phyloP scores from a whole-genome alignment of 2,329 filamentous ascomycete genomes.

The Aspergillus tanneri region DNA sequence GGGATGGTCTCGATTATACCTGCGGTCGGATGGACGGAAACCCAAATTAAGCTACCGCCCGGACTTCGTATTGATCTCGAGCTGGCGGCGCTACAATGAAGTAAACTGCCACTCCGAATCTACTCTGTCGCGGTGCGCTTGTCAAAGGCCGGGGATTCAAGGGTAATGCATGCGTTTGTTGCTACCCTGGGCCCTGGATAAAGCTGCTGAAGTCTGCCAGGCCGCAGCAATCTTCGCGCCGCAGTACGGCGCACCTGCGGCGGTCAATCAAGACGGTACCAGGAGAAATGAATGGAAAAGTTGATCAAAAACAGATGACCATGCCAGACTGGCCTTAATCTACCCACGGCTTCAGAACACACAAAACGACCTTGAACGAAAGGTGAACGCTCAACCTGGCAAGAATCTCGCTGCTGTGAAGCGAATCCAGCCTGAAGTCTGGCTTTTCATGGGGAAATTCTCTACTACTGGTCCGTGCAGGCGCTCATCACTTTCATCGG shows the following conservation, averaged over 20 bases:
- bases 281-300: conserved; percentile 26
- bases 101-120: background rate
- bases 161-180: conserved; percentile 23
- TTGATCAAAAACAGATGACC: conserved; percentile 19
- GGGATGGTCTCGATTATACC: conserved; percentile 27
- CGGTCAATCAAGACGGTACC: conserved; percentile 25
- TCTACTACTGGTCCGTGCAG: conserved; percentile 32
- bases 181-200: background rate
- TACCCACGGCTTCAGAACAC: background rate
- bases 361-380: conserved; percentile 7
- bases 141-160: conserved; percentile 1
- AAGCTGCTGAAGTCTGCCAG: conserved; percentile 8
- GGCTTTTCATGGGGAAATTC: conserved; percentile 42
- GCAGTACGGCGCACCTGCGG: conserved; percentile 35
- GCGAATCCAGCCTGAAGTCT: conserved; percentile 7
- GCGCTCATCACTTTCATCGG: conserved; percentile 22
- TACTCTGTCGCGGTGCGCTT: background rate
- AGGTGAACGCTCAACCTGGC: conserved; percentile 24
- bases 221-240: conserved; percentile 31
- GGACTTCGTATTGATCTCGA: conserved; percentile 44
- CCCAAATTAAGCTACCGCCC: conserved; percentile 25
- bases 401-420: conserved; percentile 14
- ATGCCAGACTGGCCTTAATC: conserved; percentile 23
- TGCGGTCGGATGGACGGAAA: conserved; percentile 26
- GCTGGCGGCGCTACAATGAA: conserved; percentile 40